Evolutionary conservation across 305 asterid genomes (phyloP), one percentile per base, ranked within the genome.

Genomic region (Petunia hybrid): DNA sequence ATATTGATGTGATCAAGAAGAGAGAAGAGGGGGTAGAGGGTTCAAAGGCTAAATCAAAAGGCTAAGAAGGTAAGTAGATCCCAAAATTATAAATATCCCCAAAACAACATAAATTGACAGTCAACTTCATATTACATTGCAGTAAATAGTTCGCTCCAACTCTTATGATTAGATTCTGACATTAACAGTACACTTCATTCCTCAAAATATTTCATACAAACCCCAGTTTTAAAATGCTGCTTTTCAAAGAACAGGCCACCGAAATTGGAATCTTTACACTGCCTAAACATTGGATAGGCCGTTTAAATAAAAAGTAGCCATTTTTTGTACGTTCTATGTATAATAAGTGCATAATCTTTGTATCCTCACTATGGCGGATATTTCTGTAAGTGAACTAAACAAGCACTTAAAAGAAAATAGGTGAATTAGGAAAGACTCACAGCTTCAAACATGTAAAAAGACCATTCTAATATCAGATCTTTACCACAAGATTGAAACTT

Each of bases 401-500:
- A n/a, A 7, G 3, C 7, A 70, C 42, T 70, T 51, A 12, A 42
- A 70, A 35, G 10, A 35, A 71, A 71, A 71, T 46, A 71, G 5
- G 3, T 46, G 35, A 73, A 73, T 6, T 35, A 73, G 48, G 63
- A 73, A 2, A 51, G 78, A 73, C 12, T 73, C 46, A 51, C 46
- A 76, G 73, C 56, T 84, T 84, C 80, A 81, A 76, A 53, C 64
- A 53, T 71, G 77, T 76, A 77, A 73, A n/a, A 43, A 69, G 65
- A 39, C 77, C 78, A 83, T 77, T 67, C 39, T 73, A 66, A 82
- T 39, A 79, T 79, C 91, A 90, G 97, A 91, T 92, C 95, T 91
- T 80, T 85, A 41, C 40, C 41, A n/a, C 66, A 82, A 84, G 74
- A 66, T 48, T 53, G 45, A 38, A 80, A 80, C 46, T 51, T 78